Percentiles rank a stretch among this genome's conserved stretches.
These are phyloP conservation scores for Coemansia sp. DNA, from an alignment of 192 early-diverging fungal genomes.

Conservation along the genomic window DNA sequence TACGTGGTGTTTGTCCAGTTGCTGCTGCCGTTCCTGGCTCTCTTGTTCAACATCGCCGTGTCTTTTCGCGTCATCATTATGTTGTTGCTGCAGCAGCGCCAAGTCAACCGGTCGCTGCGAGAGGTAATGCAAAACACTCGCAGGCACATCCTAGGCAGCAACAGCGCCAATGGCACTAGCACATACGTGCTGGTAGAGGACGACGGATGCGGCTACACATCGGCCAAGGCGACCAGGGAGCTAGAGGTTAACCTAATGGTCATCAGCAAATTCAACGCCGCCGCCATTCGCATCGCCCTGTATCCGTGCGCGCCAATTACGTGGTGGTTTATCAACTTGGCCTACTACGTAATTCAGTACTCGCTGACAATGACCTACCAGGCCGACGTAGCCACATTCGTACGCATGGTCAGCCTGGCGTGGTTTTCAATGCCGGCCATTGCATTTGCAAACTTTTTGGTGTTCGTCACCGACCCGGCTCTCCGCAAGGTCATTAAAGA, in stretches of 20 bases:
- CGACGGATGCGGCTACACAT: conserved; percentile 4
- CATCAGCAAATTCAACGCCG: conserved; percentile 35
- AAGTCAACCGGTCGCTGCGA: conserved; percentile 18
- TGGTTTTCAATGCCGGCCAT: conserved; percentile 21
- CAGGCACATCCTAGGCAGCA: neutral
- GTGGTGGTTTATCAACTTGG: conserved; percentile 23
- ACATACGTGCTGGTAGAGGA: neutral
- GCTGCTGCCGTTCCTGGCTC: conserved; percentile 23
- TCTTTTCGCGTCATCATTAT: conserved; percentile 21
- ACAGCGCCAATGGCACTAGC: neutral
- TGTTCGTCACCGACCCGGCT: conserved; percentile 40
- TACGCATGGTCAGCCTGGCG: conserved; percentile 3
- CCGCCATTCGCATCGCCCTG: conserved; percentile 46
- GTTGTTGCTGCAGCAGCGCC: conserved; percentile 29
- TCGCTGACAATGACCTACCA: conserved; percentile 25
- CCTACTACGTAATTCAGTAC: conserved; percentile 31
- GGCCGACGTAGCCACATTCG: conserved; percentile 14
- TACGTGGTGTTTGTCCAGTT: conserved; percentile 19
- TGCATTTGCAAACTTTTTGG: conserved; percentile 27
- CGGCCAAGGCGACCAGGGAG: conserved; percentile 20
- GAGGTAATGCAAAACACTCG: conserved; percentile 13
- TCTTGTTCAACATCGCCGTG: conserved; percentile 38
- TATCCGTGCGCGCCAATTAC: conserved; percentile 34
- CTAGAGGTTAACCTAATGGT: conserved; percentile 20
- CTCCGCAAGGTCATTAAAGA: conserved; percentile 26